Evolutionary conservation across 345 rosid genomes (phyloP).

Genomic region (Boechera stricta): DNA sequence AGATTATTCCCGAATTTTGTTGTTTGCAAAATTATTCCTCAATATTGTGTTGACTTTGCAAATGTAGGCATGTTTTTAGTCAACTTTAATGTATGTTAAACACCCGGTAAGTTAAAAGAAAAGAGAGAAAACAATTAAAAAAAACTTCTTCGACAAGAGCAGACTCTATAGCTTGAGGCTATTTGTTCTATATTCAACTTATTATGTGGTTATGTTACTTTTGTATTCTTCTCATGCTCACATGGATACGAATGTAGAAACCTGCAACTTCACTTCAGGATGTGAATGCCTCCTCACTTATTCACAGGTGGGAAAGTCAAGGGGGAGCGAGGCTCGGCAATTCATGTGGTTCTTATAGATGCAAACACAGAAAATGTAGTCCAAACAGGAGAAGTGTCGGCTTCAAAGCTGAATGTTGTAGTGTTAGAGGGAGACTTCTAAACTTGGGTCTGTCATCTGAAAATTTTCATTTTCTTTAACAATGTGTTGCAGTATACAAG

Average conservation of each 20-base stretch:
- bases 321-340: slow-evolving; percentile 86
- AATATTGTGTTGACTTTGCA: too few relatives aligned
- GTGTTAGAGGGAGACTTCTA: slow-evolving; percentile 87
- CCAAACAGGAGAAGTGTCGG: slow-evolving; percentile 71
- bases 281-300: slow-evolving; percentile 89
- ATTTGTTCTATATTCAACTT: slow-evolving; percentile 36
- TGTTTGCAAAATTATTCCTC: too few relatives aligned
- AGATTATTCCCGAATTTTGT: too few relatives aligned
- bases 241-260: slow-evolving; percentile 59
- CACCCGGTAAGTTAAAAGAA: too few relatives aligned
- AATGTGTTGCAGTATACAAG: slow-evolving; percentile 74
- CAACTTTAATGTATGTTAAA: too few relatives aligned
- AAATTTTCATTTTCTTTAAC: background rate
- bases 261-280: slow-evolving; percentile 76
- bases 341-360: slow-evolving; percentile 36
- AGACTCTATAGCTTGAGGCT: slow-evolving; percentile 38
- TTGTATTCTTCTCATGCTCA: slow-evolving; percentile 51
- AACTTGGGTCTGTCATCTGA: background rate
- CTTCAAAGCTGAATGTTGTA: slow-evolving; percentile 68
- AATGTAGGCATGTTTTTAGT: too few relatives aligned
- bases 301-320: slow-evolving; percentile 94
- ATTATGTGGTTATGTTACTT: slow-evolving; percentile 33
- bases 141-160: background rate
- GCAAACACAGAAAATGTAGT: slow-evolving; percentile 61
- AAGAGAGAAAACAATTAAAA: too few relatives aligned